These are phyloP conservation scores for Domatiomyces globalis DNA, from an alignment of 2,329 filamentous ascomycete species.

Conservation along the genomic window DNA sequence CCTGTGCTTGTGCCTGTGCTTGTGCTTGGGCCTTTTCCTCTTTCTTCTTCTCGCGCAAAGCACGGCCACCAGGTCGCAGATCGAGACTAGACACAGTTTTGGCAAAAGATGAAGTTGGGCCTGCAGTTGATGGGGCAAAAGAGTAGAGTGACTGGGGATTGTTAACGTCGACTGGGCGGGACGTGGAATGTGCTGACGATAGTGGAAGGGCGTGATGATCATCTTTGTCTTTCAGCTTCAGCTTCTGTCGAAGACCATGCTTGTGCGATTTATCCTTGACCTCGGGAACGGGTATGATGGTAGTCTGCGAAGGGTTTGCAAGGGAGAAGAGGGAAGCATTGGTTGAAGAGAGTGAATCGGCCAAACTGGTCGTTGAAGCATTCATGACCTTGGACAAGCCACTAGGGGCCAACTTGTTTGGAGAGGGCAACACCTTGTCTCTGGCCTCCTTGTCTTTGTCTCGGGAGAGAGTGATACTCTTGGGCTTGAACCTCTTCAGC, in stretches of 20 bases:
- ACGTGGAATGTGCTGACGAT: slow-evolving; percentile 52
- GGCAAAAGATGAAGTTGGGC: slow-evolving; percentile 48
- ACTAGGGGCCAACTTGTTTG: slow-evolving; percentile 41
- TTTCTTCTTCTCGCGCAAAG: slow-evolving; percentile 66
- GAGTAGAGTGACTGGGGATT: slow-evolving; percentile 51
- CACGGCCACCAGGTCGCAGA: slow-evolving; percentile 60
- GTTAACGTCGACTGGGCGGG: slow-evolving; percentile 47
- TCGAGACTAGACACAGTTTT: slow-evolving; percentile 74
- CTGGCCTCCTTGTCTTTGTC: slow-evolving; percentile 38
- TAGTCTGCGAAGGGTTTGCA: slow-evolving; percentile 45
- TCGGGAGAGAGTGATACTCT: slow-evolving; percentile 48
- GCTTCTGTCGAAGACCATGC: slow-evolving; percentile 50
- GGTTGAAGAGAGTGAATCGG: slow-evolving; percentile 39
- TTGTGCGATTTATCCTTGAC: slow-evolving; percentile 41
- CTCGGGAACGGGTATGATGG: slow-evolving; percentile 29
- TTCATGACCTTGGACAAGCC: slow-evolving; percentile 43
- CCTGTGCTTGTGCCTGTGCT: slow-evolving; percentile 15
- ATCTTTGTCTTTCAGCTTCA: slow-evolving; percentile 49
- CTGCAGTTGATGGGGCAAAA: slow-evolving; percentile 51
- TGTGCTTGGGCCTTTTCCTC: slow-evolving; percentile 43
- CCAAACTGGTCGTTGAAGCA: slow-evolving; percentile 45
- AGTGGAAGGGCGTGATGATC: slow-evolving; percentile 44
- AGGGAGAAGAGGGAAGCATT: slow-evolving; percentile 46
- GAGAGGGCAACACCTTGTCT: slow-evolving; percentile 43
- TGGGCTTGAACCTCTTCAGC: slow-evolving; percentile 57